Base-by-base conservation (phyloP, 495 filamentous ascomycete genomes). In the Podospora tetraspora region DNA sequence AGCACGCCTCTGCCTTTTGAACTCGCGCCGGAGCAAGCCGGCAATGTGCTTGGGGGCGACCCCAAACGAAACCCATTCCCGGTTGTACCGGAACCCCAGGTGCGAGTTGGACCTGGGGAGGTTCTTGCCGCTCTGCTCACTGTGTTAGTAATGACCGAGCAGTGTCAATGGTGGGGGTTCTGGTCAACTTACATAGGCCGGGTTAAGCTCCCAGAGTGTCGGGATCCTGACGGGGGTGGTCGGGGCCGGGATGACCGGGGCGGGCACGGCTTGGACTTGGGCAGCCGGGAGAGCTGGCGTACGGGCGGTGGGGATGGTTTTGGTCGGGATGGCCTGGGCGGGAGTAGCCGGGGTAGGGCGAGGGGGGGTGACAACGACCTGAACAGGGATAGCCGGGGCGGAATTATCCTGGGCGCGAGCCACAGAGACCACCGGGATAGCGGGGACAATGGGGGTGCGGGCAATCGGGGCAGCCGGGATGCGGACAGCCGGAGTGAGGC, bases 81-180 rank as follows among this genome's bases (percentile, higher is more conserved):
- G 56, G 8, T 61, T 8, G 21, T 71, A 69, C 27, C 61, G 21
- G 60, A 62, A 71, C 3, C 10, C 37, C 13, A 30, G 13, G 19
- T 64, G 61, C 24, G 43, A 57, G 27, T 3, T 1, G 0, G 37
- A 34, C 10, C 1, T 11, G 3, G 0, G 32, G 8, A 52, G 13
- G 37, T n/a, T 9, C 16, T n/a, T 52, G 5, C 43, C 43, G 16
- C 43, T 52, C 43, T 52, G 43, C 7, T 52, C 43, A 4, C 19
- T 52, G 43, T n/a, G 16, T 52, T n/a, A 52, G 43, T n/a, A 6
- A n/a, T 52, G 43, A 9, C 6, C 3, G 6, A 2, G 37, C 5
- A 52, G 5, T 52, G 6, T 52, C 0, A 52, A 8, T 1, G 2
- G 3, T 52, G 16, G 19, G 0, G 37, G 34, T 3, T 37, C 0